Percentiles rank a stretch among this genome's conserved stretches.
These are phyloP conservation scores for Tetraselmis striata DNA, from an alignment of 139 green algal species.

Conservation along the genomic window DNA sequence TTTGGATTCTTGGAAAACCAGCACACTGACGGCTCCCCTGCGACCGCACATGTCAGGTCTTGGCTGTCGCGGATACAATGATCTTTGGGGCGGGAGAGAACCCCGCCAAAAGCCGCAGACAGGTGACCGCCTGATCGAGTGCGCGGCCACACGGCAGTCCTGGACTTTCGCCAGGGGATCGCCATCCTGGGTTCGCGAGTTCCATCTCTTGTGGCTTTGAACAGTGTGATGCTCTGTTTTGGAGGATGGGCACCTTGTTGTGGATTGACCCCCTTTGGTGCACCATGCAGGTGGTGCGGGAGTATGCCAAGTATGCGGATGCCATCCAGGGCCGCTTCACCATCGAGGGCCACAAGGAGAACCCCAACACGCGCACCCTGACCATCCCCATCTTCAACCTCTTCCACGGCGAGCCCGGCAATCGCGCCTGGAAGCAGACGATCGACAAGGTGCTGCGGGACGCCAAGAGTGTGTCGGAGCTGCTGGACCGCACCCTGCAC, in stretches of 20 bases:
- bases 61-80: constrained; percentile 51
- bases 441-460: constrained; percentile 36
- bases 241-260: too few relatives aligned
- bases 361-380: constrained; percentile 57
- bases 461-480: constrained; percentile 16
- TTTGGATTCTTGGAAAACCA: too few relatives aligned
- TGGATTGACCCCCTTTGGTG: too few relatives aligned
- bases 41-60: too few relatives aligned
- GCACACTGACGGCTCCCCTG: too few relatives aligned
- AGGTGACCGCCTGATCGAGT: constrained; percentile 20
- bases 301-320: constrained; percentile 72
- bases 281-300: constrained; percentile 49
- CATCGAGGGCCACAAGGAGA: constrained; percentile 30
- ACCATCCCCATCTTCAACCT: constrained; percentile 77
- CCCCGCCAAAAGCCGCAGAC: constrained; percentile 45
- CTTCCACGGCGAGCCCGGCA: constrained; percentile 62
- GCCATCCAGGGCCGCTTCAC: constrained; percentile 47
- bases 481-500: constrained; percentile 34
- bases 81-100: constrained; percentile 64
- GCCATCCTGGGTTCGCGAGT: too few relatives aligned
- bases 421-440: constrained; percentile 37
- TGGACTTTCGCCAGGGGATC: too few relatives aligned
- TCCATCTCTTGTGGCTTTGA: too few relatives aligned
- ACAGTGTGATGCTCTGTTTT: too few relatives aligned
- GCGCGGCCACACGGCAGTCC: neutral